A percentile compares a stretch with the other conserved stretches of the same genome.
Conservation (phyloP, 176 grass and related monocot species). For the Oryza nivara region DNA sequence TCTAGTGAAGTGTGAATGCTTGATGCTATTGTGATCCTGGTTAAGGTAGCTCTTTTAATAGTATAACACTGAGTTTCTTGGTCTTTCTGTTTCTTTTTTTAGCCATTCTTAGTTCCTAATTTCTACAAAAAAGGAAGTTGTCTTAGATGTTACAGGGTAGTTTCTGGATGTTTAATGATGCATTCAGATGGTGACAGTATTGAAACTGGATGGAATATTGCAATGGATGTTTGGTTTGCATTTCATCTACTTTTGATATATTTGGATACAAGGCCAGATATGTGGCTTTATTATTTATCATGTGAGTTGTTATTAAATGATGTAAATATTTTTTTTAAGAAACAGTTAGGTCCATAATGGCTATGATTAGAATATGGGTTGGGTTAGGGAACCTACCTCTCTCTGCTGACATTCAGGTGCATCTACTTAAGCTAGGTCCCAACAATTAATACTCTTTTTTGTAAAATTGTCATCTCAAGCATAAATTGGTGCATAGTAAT, state of each 20-base stretch:
- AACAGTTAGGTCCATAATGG: conserved; percentile 22
- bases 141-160: background rate
- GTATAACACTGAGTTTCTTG: background rate
- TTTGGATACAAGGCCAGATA: background rate
- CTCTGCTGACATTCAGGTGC: conserved; percentile 14
- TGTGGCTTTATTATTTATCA: conserved; percentile 23
- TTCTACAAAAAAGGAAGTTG: background rate
- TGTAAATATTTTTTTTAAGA: conserved; percentile 15
- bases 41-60: background rate
- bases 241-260: background rate
- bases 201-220: background rate
- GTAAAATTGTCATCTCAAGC: background rate
- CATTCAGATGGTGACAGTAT: background rate
- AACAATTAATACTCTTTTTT: background rate
- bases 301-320: conserved; percentile 18
- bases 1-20: background rate
- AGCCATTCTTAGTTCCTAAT: background rate
- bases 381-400: conserved; percentile 38
- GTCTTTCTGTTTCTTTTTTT: background rate
- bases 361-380: conserved; percentile 21
- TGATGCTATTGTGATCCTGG: background rate
- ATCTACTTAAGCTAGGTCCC: conserved; percentile 11
- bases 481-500: background rate
- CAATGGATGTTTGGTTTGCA: background rate
- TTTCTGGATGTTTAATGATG: background rate